Base-by-base conservation (phyloP, 2,329 filamentous ascomycete species). In the Ploettnerulaceae sp. region DNA sequence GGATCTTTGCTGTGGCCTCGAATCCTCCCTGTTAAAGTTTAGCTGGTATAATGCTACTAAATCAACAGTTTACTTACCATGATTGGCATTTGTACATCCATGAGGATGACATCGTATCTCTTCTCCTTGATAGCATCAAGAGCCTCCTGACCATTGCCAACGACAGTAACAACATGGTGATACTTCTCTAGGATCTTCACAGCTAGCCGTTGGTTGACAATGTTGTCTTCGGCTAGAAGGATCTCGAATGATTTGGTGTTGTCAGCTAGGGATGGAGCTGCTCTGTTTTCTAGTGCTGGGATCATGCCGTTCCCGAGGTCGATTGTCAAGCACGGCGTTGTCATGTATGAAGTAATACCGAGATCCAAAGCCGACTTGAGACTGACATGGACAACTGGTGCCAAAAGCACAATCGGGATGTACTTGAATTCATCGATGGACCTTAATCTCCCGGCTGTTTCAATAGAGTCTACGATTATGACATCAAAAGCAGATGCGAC, bases 41-140 rank as follows among this genome's bases (percentile, higher is more conserved):
- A 36, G 62, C 77, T 64, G 76, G 67, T 50, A 49, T 35, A 28
- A 14, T 15, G 5, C 3, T 14, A 9, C 9, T 8, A 8, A 12
- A 6, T 32, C 17, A 12, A 18, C 9, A n/a, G 3, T 18, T 8
- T 5, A 45, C 80, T 71, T 70, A 86, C 83, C 90, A 97, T 97
- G 61, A 97, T 86, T n/a, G 93, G 93, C 93, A 98, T 98, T 66
- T 97, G 93, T 14, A 98, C 93, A 64, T 98, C 93, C 93, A 98
- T 98, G 38, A 98, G 76, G 55, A 98, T 93, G 52, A 95, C 88
- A 66, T 98, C 93, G 65, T 94, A 98, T 64, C 88, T 85, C 70
- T 86, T 91, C 64, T 84, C 81, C 74, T 94, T 90, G 58, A 96
- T 82, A n/a, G 86, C 83, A 63, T 96, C 86, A 11, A 97, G 82